phyloP scores from a whole-genome alignment of 192 early-diverging fungal genomes.

The Piromyces finnis region DNA sequence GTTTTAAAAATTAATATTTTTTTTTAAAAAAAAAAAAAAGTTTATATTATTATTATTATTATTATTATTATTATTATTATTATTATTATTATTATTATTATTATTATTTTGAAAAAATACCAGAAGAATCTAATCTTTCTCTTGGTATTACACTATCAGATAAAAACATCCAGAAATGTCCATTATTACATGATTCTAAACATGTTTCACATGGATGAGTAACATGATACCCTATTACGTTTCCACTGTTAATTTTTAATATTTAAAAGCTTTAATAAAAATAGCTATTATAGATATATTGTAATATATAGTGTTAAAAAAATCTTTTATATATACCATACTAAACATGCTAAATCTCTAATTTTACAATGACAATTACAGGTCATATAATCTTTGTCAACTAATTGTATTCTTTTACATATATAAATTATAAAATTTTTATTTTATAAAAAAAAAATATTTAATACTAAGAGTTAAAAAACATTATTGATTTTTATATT shows the following conservation, averaged over 20 bases:
- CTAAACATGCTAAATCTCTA: conserved; percentile 58
- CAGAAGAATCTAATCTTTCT: background rate
- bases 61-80: too few species aligned
- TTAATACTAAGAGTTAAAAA: too few species aligned
- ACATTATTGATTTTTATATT: too few species aligned
- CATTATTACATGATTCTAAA: conserved; percentile 37
- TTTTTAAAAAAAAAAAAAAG: too few species aligned
- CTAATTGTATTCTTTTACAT: conserved; percentile 34
- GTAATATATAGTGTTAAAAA: background rate
- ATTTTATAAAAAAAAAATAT: too few species aligned
- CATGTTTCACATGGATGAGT: conserved; percentile 45
- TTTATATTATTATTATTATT: too few species aligned
- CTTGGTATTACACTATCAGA: background rate
- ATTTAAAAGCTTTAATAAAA: background rate
- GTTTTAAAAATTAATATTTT: too few species aligned
- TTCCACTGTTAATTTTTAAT: conserved; percentile 21
- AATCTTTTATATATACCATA: conserved; percentile 25
- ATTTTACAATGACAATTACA: conserved; percentile 60
- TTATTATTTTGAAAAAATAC: too few species aligned
- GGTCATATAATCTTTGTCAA: conserved; percentile 61
- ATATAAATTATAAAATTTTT: too few species aligned
- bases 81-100: too few species aligned
- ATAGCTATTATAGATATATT: too few species aligned
- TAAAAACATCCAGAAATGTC: conserved; percentile 42
- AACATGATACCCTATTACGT: conserved; percentile 61